A percentile compares a stretch with the other conserved stretches of the same genome.
Evolutionary conservation across 257 asterid species (phyloP).

Genomic region (Solanum pimpinellifolium): DNA sequence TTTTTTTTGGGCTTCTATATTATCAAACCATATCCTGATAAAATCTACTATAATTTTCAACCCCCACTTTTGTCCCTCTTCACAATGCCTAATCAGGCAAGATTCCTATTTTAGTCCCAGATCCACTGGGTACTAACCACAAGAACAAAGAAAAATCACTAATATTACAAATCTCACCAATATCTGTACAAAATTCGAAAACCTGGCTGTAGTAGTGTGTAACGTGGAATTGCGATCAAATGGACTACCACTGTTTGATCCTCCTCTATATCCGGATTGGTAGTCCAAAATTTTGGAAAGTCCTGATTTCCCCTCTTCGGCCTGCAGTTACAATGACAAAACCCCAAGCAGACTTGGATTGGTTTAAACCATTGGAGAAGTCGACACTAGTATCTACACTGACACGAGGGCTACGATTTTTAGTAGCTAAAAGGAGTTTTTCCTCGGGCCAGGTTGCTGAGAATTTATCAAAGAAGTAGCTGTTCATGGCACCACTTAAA

Average conservation of each 20-base stretch:
- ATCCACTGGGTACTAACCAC: constrained; percentile 15
- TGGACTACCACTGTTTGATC: neutral
- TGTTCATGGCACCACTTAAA: constrained; percentile 41
- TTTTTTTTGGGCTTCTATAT: neutral
- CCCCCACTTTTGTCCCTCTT: neutral
- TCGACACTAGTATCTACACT: constrained; percentile 67
- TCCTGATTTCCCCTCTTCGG: constrained; percentile 76
- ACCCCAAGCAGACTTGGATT: constrained; percentile 73
- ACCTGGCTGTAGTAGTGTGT: neutral
- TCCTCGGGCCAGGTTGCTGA: constrained; percentile 96
- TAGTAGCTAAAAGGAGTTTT: constrained; percentile 45
- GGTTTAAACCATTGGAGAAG: constrained; percentile 38
- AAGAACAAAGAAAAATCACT: constrained; percentile 13
- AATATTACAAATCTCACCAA: constrained; percentile 50
- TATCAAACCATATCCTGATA: constrained; percentile 6
- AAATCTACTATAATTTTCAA: neutral
- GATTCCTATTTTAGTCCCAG: constrained; percentile 6
- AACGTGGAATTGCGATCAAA: neutral
- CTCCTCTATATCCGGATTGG: constrained; percentile 59
- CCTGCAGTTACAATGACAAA: constrained; percentile 91
- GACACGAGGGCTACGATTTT: constrained; percentile 53
- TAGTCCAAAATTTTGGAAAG: constrained; percentile 87
- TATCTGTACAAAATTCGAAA: constrained; percentile 58
- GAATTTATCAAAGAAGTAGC: constrained; percentile 62
- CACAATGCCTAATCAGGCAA: constrained; percentile 4